phyloP scores from a whole-genome alignment of 768 basidiomycete genomes.

The Pulveroboletus sp. region DNA sequence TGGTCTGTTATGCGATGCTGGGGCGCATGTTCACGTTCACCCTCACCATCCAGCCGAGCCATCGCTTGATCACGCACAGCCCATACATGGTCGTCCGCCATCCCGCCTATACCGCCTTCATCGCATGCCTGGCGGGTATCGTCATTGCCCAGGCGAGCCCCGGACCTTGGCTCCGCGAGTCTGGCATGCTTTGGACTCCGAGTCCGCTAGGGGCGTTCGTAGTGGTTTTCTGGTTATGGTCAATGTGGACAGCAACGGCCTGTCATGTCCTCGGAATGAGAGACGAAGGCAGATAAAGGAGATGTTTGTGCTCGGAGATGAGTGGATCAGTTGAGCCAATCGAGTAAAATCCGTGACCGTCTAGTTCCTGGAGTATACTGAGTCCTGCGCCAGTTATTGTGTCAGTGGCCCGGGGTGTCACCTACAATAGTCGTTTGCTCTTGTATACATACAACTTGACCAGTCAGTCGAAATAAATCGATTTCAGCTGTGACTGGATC shows the following conservation, averaged over 20 bases:
- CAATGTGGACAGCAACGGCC: not conserved
- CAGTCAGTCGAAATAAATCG: too few relatives aligned
- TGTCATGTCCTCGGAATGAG: not conserved
- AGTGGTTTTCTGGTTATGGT: not conserved
- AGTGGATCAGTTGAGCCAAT: conserved; percentile 2
- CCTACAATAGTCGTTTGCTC: too few relatives aligned
- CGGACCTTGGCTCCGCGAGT: conserved; percentile 4
- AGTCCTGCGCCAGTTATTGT: too few relatives aligned
- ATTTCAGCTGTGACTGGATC: too few relatives aligned
- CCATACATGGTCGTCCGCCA: conserved; percentile 4
- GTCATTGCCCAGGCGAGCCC: not conserved
- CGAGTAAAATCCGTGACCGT: conserved; percentile 2
- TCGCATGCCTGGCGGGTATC: not conserved
- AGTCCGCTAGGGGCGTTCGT: not conserved
- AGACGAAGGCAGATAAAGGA: conserved; percentile 6
- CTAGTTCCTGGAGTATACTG: conserved; percentile 4
- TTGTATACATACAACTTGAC: too few relatives aligned
- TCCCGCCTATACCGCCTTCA: not conserved
- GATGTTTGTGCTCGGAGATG: conserved; percentile 5
- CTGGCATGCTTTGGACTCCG: not conserved
- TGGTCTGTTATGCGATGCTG: conserved; percentile 1
- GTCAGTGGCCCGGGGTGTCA: too few relatives aligned
- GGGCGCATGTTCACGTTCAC: conserved; percentile 1
- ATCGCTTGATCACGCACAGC: not conserved
- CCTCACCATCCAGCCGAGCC: not conserved